Base-by-base conservation (phyloP, 495 filamentous ascomycete genomes). In the Hypoxylon lienhwacheense region DNA sequence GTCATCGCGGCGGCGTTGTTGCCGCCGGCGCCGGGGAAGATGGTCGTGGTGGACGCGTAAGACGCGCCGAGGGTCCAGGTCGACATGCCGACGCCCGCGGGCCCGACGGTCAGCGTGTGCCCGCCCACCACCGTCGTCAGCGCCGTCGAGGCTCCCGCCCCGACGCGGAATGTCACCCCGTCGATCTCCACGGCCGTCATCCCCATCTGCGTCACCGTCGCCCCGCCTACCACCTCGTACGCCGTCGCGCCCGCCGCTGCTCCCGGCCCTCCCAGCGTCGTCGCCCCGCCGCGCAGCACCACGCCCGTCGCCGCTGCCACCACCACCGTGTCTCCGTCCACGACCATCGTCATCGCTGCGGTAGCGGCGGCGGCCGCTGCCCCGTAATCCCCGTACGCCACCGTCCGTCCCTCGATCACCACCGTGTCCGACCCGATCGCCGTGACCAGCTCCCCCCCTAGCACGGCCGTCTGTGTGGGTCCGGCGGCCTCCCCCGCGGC, bases 301-400 rank as follows among this genome's bases (percentile, higher is more conserved):
- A 82, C 59, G 24, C 81, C 77, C 0, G 56, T 65, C 8, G 78
- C 73, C 1, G 78, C 73, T 0, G 74, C 78, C 34, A 82, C 66
- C 1, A 73, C 66, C 14, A 81, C 41, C 1, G 66, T 74, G 25
- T 77, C 72, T 22, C 70, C 71, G 54, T 73, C 72, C 16, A 77
- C 45, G 7, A 73, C 48, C 1, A 64, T 70, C 2, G 70, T 74
- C 19, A 69, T 59, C 0, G 68, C 64, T n/a, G n/a, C n/a, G n/a
- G n/a, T n/a, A n/a, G n/a, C n/a, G n/a, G n/a, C n/a, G n/a, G n/a
- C n/a, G n/a, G 34, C 63, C 63, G 15, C 66, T 58, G 0, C 12
- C 3, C 7, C 15, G 21, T 7, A 39, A 7, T 7, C 16, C 5
- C 68, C 66, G 59, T 75, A 76, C 0, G 70, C 75, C 25, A 76